Base-by-base conservation (phyloP, 257 asterid genomes). In the Nicotiana otophora region DNA sequence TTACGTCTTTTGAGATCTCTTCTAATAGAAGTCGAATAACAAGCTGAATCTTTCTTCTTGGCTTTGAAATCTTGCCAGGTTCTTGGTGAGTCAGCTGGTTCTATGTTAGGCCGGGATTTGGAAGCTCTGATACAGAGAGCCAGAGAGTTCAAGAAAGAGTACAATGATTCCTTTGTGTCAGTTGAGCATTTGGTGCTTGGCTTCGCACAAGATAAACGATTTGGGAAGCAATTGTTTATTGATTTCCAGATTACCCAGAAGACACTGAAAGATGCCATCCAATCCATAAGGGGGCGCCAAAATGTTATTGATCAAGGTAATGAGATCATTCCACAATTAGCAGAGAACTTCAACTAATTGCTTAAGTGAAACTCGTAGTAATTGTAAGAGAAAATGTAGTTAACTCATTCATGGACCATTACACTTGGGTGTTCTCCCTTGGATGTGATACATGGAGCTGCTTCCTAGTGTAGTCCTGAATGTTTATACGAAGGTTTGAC, bases 181-280 rank as follows among this genome's bases (percentile, higher is more conserved):
- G 98, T 93, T 70, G 99, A 96, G 88, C 99, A 96, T 94, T 87
- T 96, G 81, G 94, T 96, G 88, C 97, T 96, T 64, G 97, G 92
- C 66, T 95, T 90, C 84, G 54, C 84, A 15, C 87, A 90, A 84
- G 98, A 95, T 87, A 92, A 87, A 80, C 88, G 98, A 70, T 95
- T 95, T 6, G 98, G 98, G 65, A 93, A 91, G 88, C 98, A 92
- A 72, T 66, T 95, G 80, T 90, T 88, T 57, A 90, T 85, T 89
- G 98, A 95, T 82, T 93, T 93, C 82, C 94, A 92, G 78, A 83
- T 95, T 78, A 82, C 96, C 42, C 84, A 46, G 82, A 93, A 87
- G 85, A 80, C 88, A 26, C 46, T 96, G 58, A 94, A 89, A 86
- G 97, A 91, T 83, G 98, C 97, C 81, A 78, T 96, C 81, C 91